Base-by-base conservation (phyloP, 1,284 basidiomycete species). In the Microbotryomycetes sp. region DNA sequence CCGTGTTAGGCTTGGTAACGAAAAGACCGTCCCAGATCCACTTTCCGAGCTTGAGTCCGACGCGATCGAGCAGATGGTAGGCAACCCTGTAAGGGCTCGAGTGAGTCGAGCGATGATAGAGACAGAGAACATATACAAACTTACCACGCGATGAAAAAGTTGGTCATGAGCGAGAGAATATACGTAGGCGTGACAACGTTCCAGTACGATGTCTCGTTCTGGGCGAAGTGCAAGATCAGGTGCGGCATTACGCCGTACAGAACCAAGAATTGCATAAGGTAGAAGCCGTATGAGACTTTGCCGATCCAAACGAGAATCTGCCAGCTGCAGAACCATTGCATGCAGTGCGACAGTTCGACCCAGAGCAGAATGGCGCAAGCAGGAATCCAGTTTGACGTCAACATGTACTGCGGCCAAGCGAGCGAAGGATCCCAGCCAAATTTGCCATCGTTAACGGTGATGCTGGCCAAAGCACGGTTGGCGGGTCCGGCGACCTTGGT, bases 201-300 rank as follows among this genome's bases (percentile, higher is more conserved):
- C 75, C 75, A 77, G 72, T 74, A 77, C 45, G 69, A 68, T 31
- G 69, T 63, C 18, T 72, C 72, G 64, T 67, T 66, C 7, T n/a
- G 18, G n/a, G 29, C 41, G 65, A 76, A 75, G 68, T 73, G 63
- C 54, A 76, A 70, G 58, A 75, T 67, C 57, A 77, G 57, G 57
- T 73, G 72, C 15, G 76, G 76, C 74, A 76, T 75, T 66, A 77
- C 64, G 52, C 71, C 71, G 62, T 76, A 77, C 54, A 77, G 70
- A 57, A 73, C 73, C 57, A 75, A 71, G 74, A 76, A 76, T 69
- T 77, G 76, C 69, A 75, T 76, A 41, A 76, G 71, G 68, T 76
- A 76, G 72, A 77, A 76, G 11, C 76, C 76, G 64, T 76, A 75
- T 41, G 75, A 76, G 27, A 76, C 72, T 55, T 76, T 75, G 49